Base-by-base conservation (phyloP, 192 early-diverging fungal genomes). In the Allomyces javanicus region DNA sequence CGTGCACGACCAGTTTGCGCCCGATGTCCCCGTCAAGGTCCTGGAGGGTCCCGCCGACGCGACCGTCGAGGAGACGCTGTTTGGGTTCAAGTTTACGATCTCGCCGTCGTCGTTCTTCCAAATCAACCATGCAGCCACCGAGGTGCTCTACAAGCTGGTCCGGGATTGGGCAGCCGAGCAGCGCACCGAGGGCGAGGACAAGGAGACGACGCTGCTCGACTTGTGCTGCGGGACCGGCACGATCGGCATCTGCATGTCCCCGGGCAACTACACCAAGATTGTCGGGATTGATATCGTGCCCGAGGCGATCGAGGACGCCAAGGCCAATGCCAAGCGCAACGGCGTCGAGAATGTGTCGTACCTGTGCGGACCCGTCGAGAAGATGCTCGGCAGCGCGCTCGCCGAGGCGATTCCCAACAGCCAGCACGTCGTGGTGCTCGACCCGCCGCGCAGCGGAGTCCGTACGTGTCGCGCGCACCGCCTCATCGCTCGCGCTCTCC, bases 181-280 rank as follows among this genome's bases (percentile, higher is more conserved):
- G 69, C 72, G 70, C 45, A 68, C 66, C 33, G 63, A 72, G 45
- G 66, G 70, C 44, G 24, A 66, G 9, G 66, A 25, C 9, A 72
- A 72, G 43, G 70, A 70, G 11, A 67, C 81, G 9, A 74, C 84
- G 22, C 68, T 85, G 14, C 72, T 89, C 24, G 87, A 91, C 72
- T 70, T 91, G 24, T 91, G 89, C 72, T 91, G 89, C 76, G 89
- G 89, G 14, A 91, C 87, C 21, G 89, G 89, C 25, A 91, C 89
- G 14, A 91, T 91, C 67, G 89, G 89, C 24, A 77, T 91, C 58
- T 80, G 81, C 11, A 81, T 91, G 82, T 83, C 87, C 5, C 70
- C 74, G 61, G 67, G 63, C 23, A 44, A 55, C 40, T 79, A 87
- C n/a, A 81, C 87, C 43, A 71, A 74, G 40, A 86, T 91, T 17